phyloP scores from a whole-genome alignment of 495 filamentous ascomycete species.

The Hypomontagnella submonticulosa region DNA sequence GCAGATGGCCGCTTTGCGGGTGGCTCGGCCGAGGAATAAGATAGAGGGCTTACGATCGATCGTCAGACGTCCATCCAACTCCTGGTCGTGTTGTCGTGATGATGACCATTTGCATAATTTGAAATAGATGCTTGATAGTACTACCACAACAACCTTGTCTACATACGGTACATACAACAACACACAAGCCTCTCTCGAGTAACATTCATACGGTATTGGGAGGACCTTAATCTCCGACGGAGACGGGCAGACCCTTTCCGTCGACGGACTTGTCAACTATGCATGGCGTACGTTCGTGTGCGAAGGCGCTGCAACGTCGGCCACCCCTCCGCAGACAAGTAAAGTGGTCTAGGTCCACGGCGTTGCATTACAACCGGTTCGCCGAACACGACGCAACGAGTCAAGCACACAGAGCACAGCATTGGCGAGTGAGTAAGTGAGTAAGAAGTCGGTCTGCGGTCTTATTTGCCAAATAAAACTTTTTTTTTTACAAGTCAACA shows the following conservation, averaged over 20 bases:
- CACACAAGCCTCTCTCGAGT: constrained; percentile 1
- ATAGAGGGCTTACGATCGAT: no score
- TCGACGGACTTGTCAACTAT: not conserved
- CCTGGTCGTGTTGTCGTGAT: no score
- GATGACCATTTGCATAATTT: no score
- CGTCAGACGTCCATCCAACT: no score
- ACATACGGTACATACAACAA: constrained; percentile 1
- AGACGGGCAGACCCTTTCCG: constrained; percentile 7
- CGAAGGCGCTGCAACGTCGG: constrained; percentile 30
- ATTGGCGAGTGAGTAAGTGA: constrained; percentile 2
- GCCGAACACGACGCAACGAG: constrained; percentile 23
- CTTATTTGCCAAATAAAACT: not conserved
- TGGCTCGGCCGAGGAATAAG: no score
- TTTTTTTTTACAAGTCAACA: no score
- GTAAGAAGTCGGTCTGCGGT: constrained; percentile 28
- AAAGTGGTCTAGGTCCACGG: constrained; percentile 18
- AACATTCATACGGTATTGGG: constrained; percentile 4
- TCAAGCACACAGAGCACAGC: no score
- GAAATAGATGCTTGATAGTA: no score
- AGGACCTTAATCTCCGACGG: constrained; percentile 34
- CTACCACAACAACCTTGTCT: no score
- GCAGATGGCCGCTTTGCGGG: no score
- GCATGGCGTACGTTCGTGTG: constrained; percentile 32
- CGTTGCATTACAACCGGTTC: constrained; percentile 19
- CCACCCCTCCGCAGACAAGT: constrained; percentile 18